Evolutionary conservation across 768 basidiomycete genomes (phyloP).

Genomic region (Mycena crocata): DNA sequence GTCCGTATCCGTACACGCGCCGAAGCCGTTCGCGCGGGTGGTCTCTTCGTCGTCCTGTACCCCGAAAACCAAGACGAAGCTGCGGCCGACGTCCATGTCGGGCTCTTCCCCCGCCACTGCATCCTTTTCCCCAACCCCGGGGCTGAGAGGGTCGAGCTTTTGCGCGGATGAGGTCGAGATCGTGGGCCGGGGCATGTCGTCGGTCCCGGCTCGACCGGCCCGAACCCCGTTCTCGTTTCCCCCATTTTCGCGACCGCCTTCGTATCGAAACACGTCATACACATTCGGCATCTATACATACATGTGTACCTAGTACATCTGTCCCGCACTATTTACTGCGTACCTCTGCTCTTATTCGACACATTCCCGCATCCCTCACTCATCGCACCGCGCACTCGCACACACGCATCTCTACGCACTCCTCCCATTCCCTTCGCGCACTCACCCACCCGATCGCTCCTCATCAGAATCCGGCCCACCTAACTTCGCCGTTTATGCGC

Average conservation of each 20-base stretch:
- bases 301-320: not conserved
- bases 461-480: not conserved
- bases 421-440: not conserved
- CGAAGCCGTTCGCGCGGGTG: too few relatives aligned
- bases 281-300: not conserved
- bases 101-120: not conserved
- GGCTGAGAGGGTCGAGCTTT: constrained; percentile 9
- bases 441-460: not conserved
- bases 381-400: not conserved
- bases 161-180: constrained; percentile 24
- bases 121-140: not conserved
- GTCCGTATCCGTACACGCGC: not conserved
- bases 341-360: not conserved
- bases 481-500: constrained; percentile 8
- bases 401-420: not conserved
- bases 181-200: too few relatives aligned
- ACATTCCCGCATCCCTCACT: not conserved
- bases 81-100: too few relatives aligned
- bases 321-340: not conserved
- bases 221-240: too few relatives aligned
- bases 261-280: not conserved
- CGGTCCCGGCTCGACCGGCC: too few relatives aligned
- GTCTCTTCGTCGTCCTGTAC: too few relatives aligned
- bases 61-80: too few relatives aligned
- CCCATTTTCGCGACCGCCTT: too few relatives aligned